phyloP scores from a whole-genome alignment of 441 rosid species.

The Mallotus japonicus region DNA sequence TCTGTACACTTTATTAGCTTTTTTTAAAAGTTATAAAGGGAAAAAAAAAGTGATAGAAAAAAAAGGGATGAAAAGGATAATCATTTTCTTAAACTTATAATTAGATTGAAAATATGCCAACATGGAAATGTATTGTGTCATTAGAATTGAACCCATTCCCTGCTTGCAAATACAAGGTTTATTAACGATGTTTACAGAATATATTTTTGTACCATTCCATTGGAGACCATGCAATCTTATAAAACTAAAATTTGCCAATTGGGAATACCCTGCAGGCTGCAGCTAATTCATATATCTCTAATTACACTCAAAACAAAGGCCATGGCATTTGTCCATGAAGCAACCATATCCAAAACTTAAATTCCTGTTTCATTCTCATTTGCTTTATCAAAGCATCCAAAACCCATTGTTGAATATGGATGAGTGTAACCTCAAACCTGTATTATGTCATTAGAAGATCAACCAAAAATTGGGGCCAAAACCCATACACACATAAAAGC shows the following conservation, averaged over 20 bases:
- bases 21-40: too few relatives aligned
- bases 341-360: neutral
- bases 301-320: too few relatives aligned
- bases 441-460: too few relatives aligned
- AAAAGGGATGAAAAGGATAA: too few relatives aligned
- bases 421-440: neutral
- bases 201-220: neutral
- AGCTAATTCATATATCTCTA: too few relatives aligned
- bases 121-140: too few relatives aligned
- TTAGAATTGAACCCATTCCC: neutral
- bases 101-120: too few relatives aligned
- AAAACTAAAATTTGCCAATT: neutral
- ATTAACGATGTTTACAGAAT: too few relatives aligned
- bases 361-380: neutral
- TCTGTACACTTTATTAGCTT: too few relatives aligned
- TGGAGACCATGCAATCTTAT: neutral
- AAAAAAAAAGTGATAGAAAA: too few relatives aligned
- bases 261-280: neutral
- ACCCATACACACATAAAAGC: neutral
- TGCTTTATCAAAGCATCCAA: neutral
- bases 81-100: too few relatives aligned
- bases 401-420: neutral
- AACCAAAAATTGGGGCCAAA: too few relatives aligned
- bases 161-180: constrained; percentile 6
- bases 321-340: neutral